phyloP scores from a whole-genome alignment of 371 early-diverging fungal genomes.

The Apophysomyces ossiformis region DNA sequence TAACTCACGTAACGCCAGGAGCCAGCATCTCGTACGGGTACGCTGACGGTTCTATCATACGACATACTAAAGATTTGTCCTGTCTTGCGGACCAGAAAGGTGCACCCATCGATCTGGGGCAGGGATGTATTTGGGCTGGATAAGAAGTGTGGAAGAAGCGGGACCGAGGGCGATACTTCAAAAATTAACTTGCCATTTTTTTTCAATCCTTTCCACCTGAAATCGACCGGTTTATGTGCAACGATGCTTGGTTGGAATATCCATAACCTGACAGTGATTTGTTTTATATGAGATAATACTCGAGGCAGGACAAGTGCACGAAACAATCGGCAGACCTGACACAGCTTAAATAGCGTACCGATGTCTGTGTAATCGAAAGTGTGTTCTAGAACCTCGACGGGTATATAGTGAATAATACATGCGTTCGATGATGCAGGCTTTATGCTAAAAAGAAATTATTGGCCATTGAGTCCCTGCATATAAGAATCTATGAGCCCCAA shows the following conservation, averaged over 20 bases:
- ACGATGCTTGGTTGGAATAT: conserved; percentile 18
- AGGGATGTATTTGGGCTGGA: neutral
- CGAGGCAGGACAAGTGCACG: conserved; percentile 26
- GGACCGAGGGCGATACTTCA: conserved; percentile 4
- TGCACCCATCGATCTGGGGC: conserved; percentile 29
- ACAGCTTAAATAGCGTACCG: conserved; percentile 21
- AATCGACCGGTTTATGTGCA: conserved; percentile 27
- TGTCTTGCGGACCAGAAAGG: conserved; percentile 16
- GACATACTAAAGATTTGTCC: conserved; percentile 29
- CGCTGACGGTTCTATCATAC: conserved; percentile 17
- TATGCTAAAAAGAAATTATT: neutral
- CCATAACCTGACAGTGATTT: conserved; percentile 29
- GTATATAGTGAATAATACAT: neutral
- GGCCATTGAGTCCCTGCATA: neutral
- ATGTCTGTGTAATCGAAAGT: conserved; percentile 17
- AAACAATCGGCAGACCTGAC: conserved; percentile 24
- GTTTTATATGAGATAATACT: conserved; percentile 18
- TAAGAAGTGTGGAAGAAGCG: conserved; percentile 10
- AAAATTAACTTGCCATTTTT: conserved; percentile 18
- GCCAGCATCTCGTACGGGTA: conserved; percentile 9
- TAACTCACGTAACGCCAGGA: neutral
- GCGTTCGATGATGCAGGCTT: neutral
- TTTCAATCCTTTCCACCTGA: conserved; percentile 17
- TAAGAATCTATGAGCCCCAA: neutral
- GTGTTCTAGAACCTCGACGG: conserved; percentile 23